A percentile compares a stretch with the other conserved stretches of the same genome.
Conservation (phyloP, 768 basidiomycete species). For the Leucosporidium scottii region DNA sequence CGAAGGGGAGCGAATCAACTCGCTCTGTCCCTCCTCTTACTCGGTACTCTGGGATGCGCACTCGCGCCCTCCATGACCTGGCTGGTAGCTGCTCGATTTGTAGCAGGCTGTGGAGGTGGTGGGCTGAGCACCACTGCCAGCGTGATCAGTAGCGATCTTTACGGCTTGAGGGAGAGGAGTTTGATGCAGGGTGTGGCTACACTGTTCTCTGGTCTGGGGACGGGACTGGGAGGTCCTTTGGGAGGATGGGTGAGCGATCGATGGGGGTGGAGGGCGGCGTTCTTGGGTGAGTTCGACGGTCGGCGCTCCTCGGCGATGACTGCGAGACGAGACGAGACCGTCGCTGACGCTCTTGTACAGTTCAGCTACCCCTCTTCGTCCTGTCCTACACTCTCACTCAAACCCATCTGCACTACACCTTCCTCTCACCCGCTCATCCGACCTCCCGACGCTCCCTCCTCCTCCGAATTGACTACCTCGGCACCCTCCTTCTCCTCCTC, state of each 20-base stretch:
- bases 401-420: constrained; percentile 65
- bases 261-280: constrained; percentile 65
- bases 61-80: constrained; percentile 74
- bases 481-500: constrained; percentile 68
- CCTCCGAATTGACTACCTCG: constrained; percentile 70
- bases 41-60: constrained; percentile 72
- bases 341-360: constrained; percentile 37
- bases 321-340: too few species aligned
- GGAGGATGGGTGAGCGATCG: constrained; percentile 39
- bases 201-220: constrained; percentile 65
- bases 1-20: constrained; percentile 80
- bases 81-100: constrained; percentile 73
- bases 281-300: constrained; percentile 45
- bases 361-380: constrained; percentile 66
- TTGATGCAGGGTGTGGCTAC: constrained; percentile 73
- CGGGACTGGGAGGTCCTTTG: constrained; percentile 43
- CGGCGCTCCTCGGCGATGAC: not conserved
- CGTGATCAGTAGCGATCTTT: constrained; percentile 76
- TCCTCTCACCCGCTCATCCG: constrained; percentile 37
- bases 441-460: constrained; percentile 25
- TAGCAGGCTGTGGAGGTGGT: constrained; percentile 4
- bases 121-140: constrained; percentile 47
- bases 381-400: constrained; percentile 65
- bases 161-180: constrained; percentile 78
- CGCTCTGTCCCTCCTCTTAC: constrained; percentile 71